Conservation (phyloP, 2,329 filamentous ascomycete genomes). For the Diaporthe aspalathi region DNA sequence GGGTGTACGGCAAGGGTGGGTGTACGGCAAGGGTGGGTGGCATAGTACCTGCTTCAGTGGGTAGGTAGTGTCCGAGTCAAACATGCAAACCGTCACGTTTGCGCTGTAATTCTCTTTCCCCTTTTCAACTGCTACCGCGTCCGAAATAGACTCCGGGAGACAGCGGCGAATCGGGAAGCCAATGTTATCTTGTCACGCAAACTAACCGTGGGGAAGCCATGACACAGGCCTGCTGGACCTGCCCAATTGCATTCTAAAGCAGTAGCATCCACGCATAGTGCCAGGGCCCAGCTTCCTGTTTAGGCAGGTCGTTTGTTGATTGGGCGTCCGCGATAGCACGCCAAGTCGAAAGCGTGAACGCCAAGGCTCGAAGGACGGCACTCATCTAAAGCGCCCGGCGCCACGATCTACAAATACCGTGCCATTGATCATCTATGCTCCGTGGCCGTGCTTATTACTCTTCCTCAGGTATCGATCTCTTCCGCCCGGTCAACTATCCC, state of each 20-base stretch:
- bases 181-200: conserved; percentile 1
- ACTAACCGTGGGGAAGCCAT: conserved; percentile 21
- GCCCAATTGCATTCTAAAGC: conserved; percentile 27
- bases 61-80: conserved; percentile 9
- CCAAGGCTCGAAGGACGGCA: conserved; percentile 12
- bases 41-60: conserved; percentile 13
- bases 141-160: not conserved
- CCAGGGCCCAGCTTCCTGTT: conserved; percentile 21
- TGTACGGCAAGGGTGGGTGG: too few species aligned
- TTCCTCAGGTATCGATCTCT: not conserved
- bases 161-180: not conserved
- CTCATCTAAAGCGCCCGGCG: conserved; percentile 11
- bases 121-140: not conserved
- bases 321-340: conserved; percentile 10
- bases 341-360: conserved; percentile 22
- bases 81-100: not conserved
- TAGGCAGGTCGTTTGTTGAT: conserved; percentile 30
- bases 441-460: not conserved
- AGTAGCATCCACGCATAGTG: conserved; percentile 20
- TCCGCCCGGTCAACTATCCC: not conserved
- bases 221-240: conserved; percentile 16
- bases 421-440: not conserved
- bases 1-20: too few species aligned
- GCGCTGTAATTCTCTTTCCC: not conserved
- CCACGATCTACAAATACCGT: conserved; percentile 17